Base-by-base conservation (phyloP, 495 filamentous ascomycete species). In the Cercophora samala region DNA sequence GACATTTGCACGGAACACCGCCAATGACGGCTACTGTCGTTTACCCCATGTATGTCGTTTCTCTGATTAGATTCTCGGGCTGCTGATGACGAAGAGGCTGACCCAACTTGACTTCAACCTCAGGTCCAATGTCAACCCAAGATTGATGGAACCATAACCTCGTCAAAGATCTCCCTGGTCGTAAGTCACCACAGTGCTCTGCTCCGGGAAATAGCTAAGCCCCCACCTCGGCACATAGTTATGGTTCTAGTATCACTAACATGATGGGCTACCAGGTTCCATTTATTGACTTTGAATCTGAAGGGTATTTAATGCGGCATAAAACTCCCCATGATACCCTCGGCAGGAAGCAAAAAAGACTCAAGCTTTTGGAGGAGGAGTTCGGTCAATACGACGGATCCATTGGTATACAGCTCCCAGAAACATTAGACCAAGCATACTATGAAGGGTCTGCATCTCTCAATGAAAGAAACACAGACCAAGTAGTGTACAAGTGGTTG, bases 231-330 rank as follows among this genome's bases (percentile, higher is more conserved):
- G n/a, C n/a, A n/a, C n/a, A n/a, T 23, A 22, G 56, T 23, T 59
- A 23, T 59, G 4, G 22, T 25, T 17, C 5, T 3, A 4, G n/a
- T 23, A 29, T 23, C 13, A 59, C 56, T 59, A 15, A 59, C n/a
- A 54, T 29, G 26, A 29, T 6, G 26, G 26, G 4, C n/a, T 15
- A 59, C 56, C 5, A 59, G 56, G 22, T 59, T 22, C 56, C 56
- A 24, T 59, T 59, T 22, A 22, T 59, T 22, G 56, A 59, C 56
- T 59, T 59, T 15, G 56, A 59, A 15, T 59, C 56, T 25, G 23
- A 21, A 17, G 0, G 13, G 22, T 59, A 59, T 22, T 15, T 25
- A 22, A 59, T 4, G 8, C 56, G 8, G 5, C 19, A 59, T 59
- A 15, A 0, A 15, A 15, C 8, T 25, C 18, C 0, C 19, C 26